Conservation (phyloP, 768 basidiomycete species). For the Psilocybe azurescens region DNA sequence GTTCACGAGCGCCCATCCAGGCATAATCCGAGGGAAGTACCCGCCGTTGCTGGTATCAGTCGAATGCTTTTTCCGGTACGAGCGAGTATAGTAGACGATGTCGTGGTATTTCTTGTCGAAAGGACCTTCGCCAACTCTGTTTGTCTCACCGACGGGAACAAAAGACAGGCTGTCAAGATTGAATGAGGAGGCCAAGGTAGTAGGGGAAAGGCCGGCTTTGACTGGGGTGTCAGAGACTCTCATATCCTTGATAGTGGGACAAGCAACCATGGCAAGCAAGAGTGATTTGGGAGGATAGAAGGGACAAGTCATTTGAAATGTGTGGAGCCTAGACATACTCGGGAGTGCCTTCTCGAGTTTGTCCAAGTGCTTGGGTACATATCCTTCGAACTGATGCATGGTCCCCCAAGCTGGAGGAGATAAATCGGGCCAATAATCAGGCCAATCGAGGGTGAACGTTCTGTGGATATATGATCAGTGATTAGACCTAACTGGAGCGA, state of each 20-base stretch:
- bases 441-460: conserved; percentile 45
- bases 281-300: conserved; percentile 44
- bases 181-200: conserved; percentile 31
- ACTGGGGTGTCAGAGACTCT: conserved; percentile 45
- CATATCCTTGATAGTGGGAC: conserved; percentile 39
- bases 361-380: conserved; percentile 41
- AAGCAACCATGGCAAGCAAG: conserved; percentile 40
- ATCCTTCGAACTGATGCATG: conserved; percentile 34
- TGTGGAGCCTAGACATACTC: conserved; percentile 36
- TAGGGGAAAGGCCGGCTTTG: conserved; percentile 37
- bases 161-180: conserved; percentile 39
- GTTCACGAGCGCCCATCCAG: conserved; percentile 13
- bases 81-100: conserved; percentile 39
- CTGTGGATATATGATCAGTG: conserved; percentile 21
- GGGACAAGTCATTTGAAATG: conserved; percentile 43
- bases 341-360: conserved; percentile 43
- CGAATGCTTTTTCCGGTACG: conserved; percentile 44
- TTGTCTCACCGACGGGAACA: conserved; percentile 44
- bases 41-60: conserved; percentile 33
- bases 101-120: conserved; percentile 41
- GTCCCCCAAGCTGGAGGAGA: conserved; percentile 47
- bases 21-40: conserved; percentile 28
- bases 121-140: conserved; percentile 46
- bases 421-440: conserved; percentile 49
- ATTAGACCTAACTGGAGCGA: no score